These are phyloP conservation scores for Naganishia liquefaciens DNA, from an alignment of 1,284 basidiomycete genomes.

Conservation along the genomic window DNA sequence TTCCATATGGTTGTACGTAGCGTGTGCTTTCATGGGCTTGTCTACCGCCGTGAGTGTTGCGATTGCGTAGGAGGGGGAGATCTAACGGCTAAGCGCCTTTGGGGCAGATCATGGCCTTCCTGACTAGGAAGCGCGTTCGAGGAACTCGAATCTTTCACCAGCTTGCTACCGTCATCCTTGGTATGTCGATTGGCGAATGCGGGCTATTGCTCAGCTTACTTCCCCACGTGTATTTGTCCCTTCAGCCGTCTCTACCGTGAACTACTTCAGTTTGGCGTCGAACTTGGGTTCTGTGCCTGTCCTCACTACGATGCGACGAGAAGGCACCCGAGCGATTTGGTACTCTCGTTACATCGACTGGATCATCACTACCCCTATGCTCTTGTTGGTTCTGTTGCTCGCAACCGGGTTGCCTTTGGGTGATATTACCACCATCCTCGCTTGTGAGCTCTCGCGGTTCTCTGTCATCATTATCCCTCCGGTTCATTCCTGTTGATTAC, in stretches of 20 bases:
- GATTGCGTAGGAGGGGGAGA: neutral
- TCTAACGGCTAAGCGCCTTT: neutral
- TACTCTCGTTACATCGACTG: conserved; percentile 27
- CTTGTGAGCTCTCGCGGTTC: conserved; percentile 5
- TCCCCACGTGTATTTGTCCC: neutral
- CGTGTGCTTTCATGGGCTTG: conserved; percentile 11
- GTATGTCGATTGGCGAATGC: neutral
- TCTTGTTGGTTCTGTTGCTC: conserved; percentile 9
- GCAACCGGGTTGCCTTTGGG: conserved; percentile 24
- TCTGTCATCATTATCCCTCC: too few species aligned
- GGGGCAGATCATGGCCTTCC: conserved; percentile 16
- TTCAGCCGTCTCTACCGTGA: conserved; percentile 12
- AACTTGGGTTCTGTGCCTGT: conserved; percentile 14
- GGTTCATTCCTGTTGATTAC: neutral
- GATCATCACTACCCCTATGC: conserved; percentile 17
- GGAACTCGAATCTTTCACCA: conserved; percentile 26
- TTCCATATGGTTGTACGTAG: conserved; percentile 17
- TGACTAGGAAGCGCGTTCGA: conserved; percentile 9
- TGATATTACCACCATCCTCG: conserved; percentile 13
- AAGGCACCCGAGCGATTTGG: conserved; percentile 24
- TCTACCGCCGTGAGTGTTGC: conserved; percentile 1
- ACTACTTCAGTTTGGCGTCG: conserved; percentile 22
- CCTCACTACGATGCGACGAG: conserved; percentile 21
- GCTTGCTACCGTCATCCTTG: conserved; percentile 16
- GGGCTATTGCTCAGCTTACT: neutral